These are phyloP conservation scores for Funneliformis geosporum DNA, from an alignment of 192 early-diverging fungal genomes.

Conservation along the genomic window DNA sequence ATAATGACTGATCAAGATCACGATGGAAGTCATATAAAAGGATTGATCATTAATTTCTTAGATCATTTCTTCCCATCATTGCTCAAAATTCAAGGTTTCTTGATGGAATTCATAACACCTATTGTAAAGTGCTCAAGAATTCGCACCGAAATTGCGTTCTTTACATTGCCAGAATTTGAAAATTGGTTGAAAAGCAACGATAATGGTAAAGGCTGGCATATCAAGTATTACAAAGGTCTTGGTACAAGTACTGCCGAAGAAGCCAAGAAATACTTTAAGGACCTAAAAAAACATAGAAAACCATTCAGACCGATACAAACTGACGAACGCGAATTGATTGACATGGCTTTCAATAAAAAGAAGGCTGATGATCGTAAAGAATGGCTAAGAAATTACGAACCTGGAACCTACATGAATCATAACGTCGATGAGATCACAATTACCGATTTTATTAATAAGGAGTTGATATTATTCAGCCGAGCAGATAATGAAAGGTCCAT, in stretches of 20 bases:
- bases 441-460: slow-evolving; percentile 91
- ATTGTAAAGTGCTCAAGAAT: slow-evolving; percentile 52
- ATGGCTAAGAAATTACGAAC: slow-evolving; percentile 81
- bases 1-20: slow-evolving; percentile 99
- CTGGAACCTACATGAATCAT: slow-evolving; percentile 91
- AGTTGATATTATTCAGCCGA: slow-evolving; percentile 92
- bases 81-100: slow-evolving; percentile 86
- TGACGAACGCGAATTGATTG: slow-evolving; percentile 77
- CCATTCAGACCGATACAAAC: slow-evolving; percentile 58
- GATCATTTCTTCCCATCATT: slow-evolving; percentile 93
- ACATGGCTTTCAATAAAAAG: slow-evolving; percentile 97
- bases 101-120: slow-evolving; percentile 96
- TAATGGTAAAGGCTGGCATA: slow-evolving; percentile 74
- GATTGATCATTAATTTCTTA: slow-evolving; percentile 93
- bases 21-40: slow-evolving; percentile 96
- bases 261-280: slow-evolving; percentile 90
- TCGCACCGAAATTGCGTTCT: slow-evolving; percentile 66
- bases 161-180: slow-evolving; percentile 92
- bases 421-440: slow-evolving; percentile 74
- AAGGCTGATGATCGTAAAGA: slow-evolving; percentile 94
- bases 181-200: slow-evolving; percentile 71
- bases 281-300: slow-evolving; percentile 80
- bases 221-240: slow-evolving; percentile 98
- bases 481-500: slow-evolving; percentile 95
- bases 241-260: slow-evolving; percentile 85